Conservation (phyloP, 257 asterid genomes). For the Knoxia roxburghii region DNA sequence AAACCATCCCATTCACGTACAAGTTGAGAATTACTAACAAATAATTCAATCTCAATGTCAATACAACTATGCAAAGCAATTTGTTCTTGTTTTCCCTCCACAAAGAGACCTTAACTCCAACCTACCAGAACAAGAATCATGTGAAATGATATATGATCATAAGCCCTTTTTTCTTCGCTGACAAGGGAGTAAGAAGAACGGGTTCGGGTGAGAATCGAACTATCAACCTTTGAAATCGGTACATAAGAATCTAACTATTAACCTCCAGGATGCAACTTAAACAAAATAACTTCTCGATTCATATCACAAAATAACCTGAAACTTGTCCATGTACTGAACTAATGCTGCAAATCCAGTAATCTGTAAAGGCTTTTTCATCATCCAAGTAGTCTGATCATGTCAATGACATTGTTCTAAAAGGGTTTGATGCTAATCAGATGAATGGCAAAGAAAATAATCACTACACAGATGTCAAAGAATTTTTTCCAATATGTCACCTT, state of each 20-base stretch:
- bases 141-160: slow-evolving; percentile 17
- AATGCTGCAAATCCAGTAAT: too few relatives aligned
- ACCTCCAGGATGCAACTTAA: too few relatives aligned
- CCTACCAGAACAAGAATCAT: slow-evolving; percentile 24
- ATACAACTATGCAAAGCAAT: background rate
- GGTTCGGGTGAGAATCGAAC: too few relatives aligned
- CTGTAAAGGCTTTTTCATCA: too few relatives aligned
- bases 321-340: too few relatives aligned
- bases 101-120: background rate
- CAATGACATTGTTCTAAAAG: background rate
- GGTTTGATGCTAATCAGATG: background rate
- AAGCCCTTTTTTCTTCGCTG: too few relatives aligned
- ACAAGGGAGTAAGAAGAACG: too few relatives aligned
- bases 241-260: too few relatives aligned
- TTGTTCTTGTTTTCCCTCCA: slow-evolving; percentile 2
- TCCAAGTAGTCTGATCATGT: background rate
- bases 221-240: too few relatives aligned
- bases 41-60: slow-evolving; percentile 16
- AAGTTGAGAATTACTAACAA: slow-evolving; percentile 14
- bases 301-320: too few relatives aligned
- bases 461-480: background rate
- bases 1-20: slow-evolving; percentile 8
- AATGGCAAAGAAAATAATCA: background rate
- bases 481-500: background rate
- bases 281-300: too few relatives aligned